phyloP scores from a whole-genome alignment of 2,329 filamentous ascomycete genomes.

The Didymella sp. region DNA sequence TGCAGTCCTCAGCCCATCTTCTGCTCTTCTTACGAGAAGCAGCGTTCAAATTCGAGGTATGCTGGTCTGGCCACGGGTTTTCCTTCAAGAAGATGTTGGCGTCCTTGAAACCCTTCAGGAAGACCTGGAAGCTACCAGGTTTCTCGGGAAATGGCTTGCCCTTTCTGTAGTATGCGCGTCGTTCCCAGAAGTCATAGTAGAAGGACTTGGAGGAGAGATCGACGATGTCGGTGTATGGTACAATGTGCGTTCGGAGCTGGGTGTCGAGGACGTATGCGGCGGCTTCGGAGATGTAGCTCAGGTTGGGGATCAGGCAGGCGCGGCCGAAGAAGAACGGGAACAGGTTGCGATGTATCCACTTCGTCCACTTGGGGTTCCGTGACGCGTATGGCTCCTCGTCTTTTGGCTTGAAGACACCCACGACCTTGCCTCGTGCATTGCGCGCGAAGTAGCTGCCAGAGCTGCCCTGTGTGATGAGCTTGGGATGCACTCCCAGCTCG shows the following conservation, averaged over 20 bases:
- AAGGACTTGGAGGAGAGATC: slow-evolving; percentile 95
- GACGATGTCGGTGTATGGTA: slow-evolving; percentile 96
- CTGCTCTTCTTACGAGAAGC: slow-evolving; percentile 70
- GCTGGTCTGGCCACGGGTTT: slow-evolving; percentile 95
- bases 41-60: slow-evolving; percentile 70
- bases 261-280: slow-evolving; percentile 94
- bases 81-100: slow-evolving; percentile 94
- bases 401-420: slow-evolving; percentile 98
- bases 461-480: slow-evolving; percentile 95
- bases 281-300: slow-evolving; percentile 97
- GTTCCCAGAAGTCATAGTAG: slow-evolving; percentile 97
- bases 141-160: slow-evolving; percentile 88
- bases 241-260: slow-evolving; percentile 87
- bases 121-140: slow-evolving; percentile 95
- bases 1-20: slow-evolving; percentile 80
- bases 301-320: slow-evolving; percentile 93
- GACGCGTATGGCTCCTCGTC: slow-evolving; percentile 98
- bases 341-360: slow-evolving; percentile 97
- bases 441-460: slow-evolving; percentile 98
- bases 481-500: slow-evolving; percentile 87
- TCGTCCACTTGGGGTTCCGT: slow-evolving; percentile 98
- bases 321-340: slow-evolving; percentile 97
- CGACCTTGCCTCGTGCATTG: slow-evolving; percentile 88
- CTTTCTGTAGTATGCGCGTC: slow-evolving; percentile 84
- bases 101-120: slow-evolving; percentile 95